Evolutionary conservation across 2,329 filamentous ascomycete species (phyloP).

Genomic region (Penicillium rolfsii): DNA sequence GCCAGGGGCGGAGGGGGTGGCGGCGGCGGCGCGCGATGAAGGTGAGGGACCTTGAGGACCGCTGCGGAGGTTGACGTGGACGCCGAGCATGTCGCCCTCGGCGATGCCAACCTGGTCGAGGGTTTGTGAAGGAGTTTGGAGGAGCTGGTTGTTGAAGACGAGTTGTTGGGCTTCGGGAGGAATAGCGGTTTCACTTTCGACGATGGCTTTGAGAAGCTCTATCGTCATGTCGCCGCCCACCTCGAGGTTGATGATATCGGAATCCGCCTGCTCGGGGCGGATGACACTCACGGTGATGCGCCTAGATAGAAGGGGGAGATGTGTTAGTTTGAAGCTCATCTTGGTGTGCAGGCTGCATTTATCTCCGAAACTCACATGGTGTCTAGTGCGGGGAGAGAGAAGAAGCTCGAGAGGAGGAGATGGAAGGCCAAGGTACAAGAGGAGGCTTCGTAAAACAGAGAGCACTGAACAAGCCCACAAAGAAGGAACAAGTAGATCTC

Average conservation of each 20-base stretch:
- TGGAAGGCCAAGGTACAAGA: not conserved
- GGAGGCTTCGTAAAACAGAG: no score
- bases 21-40: constrained; percentile 9
- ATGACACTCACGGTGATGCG: constrained; percentile 85
- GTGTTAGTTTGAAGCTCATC: not conserved
- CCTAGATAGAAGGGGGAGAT: constrained; percentile 56
- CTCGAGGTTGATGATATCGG: constrained; percentile 79
- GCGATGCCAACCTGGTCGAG: constrained; percentile 78
- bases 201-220: constrained; percentile 81
- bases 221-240: constrained; percentile 81
- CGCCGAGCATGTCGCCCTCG: constrained; percentile 89
- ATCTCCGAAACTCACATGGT: constrained; percentile 7
- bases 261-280: constrained; percentile 69
- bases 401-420: constrained; percentile 2
- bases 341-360: not conserved
- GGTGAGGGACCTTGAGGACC: constrained; percentile 32
- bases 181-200: constrained; percentile 80
- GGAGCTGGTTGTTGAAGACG: constrained; percentile 84
- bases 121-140: constrained; percentile 77
- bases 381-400: constrained; percentile 1
- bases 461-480: not conserved
- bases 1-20: constrained; percentile 32
- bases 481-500: not conserved
- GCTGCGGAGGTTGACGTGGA: constrained; percentile 65
- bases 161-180: constrained; percentile 75